Percentiles rank a stretch among this genome's conserved stretches.
phyloP scores from a whole-genome alignment of 352 stramenopile genomes.

The Phytophthora hybrid region DNA sequence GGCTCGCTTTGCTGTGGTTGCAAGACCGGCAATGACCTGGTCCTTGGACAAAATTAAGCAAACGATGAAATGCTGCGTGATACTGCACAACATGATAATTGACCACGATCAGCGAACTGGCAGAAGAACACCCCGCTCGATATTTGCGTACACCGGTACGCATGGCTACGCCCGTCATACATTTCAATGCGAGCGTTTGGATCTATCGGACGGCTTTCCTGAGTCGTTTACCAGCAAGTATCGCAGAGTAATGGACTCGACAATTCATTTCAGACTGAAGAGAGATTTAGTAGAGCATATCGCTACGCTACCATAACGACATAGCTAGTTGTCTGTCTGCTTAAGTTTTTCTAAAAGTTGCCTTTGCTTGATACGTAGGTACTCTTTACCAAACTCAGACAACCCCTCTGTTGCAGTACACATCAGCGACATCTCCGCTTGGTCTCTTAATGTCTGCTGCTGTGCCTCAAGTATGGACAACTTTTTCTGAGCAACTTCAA shows the following conservation, averaged over 20 bases:
- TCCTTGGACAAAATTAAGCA: not conserved
- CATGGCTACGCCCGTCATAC: not conserved
- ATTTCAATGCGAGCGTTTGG: not conserved
- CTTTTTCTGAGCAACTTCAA: constrained; percentile 9
- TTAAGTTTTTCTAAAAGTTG: constrained; percentile 7
- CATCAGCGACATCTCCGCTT: constrained; percentile 7
- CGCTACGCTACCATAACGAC: not conserved
- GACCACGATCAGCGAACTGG: not conserved
- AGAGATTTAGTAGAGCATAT: constrained; percentile 1
- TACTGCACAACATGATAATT: constrained; percentile 10
- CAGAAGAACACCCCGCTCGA: not conserved
- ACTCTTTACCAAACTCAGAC: constrained; percentile 7
- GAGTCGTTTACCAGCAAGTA: constrained; percentile 1
- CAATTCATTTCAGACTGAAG: constrained; percentile 2
- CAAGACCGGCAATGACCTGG: not conserved
- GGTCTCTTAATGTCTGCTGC: not conserved
- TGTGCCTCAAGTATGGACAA: not conserved
- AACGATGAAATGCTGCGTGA: not conserved
- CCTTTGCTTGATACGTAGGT: constrained; percentile 10
- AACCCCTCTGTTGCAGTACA: constrained; percentile 1
- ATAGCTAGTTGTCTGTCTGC: not conserved
- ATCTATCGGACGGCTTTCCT: no score
- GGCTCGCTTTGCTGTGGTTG: constrained; percentile 4
- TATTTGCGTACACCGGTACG: not conserved
- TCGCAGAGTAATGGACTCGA: not conserved